Percentiles rank a stretch among this genome's conserved stretches.
Conservation (phyloP, 371 early-diverging fungal genomes). For the Mucor plumbeus region DNA sequence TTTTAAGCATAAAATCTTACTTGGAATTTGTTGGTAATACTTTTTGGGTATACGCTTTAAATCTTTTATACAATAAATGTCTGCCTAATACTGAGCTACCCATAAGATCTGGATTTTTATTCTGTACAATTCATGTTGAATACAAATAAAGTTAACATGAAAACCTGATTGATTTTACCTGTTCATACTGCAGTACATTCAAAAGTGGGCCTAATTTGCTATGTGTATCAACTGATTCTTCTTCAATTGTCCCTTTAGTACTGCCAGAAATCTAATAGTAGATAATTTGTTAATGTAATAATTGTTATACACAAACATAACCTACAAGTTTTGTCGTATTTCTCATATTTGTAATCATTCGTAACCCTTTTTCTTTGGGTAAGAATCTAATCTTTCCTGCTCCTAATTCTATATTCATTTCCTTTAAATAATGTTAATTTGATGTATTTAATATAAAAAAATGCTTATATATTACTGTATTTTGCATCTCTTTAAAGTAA, state of each 20-base stretch:
- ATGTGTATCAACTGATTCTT: neutral
- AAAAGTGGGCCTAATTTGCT: constrained; percentile 28
- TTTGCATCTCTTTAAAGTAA: neutral
- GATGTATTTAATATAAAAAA: neutral
- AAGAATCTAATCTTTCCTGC: constrained; percentile 16
- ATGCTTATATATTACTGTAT: neutral
- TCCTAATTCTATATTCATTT: constrained; percentile 4
- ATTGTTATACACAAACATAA: neutral
- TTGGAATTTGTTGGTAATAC: constrained; percentile 14
- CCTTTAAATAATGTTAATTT: neutral
- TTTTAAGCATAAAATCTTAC: neutral
- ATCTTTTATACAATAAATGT: constrained; percentile 57
- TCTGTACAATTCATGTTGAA: neutral
- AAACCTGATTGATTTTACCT: constrained; percentile 23
- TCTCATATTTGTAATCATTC: constrained; percentile 29
- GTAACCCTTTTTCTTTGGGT: constrained; percentile 22
- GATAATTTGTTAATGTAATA: neutral
- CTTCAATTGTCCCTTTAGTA: neutral
- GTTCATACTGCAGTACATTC: constrained; percentile 42
- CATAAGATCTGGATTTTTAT: constrained; percentile 28
- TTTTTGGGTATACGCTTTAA: constrained; percentile 53
- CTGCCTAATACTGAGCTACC: constrained; percentile 61
- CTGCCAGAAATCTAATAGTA: neutral
- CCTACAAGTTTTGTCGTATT: constrained; percentile 29
- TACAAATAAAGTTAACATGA: too few species aligned